Base-by-base conservation (phyloP, 2,329 filamentous ascomycete genomes). In the Ascochyta clinopodiicola region DNA sequence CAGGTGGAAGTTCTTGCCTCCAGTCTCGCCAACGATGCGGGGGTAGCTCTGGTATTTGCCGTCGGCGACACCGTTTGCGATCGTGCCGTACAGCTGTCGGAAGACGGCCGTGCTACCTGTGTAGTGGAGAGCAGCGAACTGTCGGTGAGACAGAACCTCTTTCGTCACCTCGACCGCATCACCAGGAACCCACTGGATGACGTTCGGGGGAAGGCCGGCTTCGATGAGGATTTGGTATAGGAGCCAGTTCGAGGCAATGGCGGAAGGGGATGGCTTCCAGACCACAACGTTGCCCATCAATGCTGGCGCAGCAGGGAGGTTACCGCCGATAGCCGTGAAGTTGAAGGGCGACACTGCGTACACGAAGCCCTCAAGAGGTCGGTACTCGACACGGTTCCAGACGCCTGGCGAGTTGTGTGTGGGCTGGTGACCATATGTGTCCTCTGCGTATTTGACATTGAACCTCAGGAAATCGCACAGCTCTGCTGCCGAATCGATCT, bases 331-430 rank as follows among this genome's bases (percentile, higher is more conserved):
- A 60, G 93, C 93, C 21, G 93, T 97, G 79, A 98, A 98, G 82
- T 98, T 98, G 84, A 97, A 98, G 38, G 93, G 93, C 56, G 88
- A 91, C 67, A 97, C 87, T 32, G 93, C 94, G 75, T 97, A 97
- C 59, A 98, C 92, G 76, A 98, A 97, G 17, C 93, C 93, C 77
- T 98, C 93, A 3, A 98, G 85, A 17, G 94, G 88, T 35, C 93
- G 85, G 81, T 96, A 88, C 78, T 97, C 93, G 57, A 92, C 84
- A 37, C 93, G 86, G 78, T 97, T 97, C 93, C 93, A 97, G 34
- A 96, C 85, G 35, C 92, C 92, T 1, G 89, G 80, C 2, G 90
- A 82, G 79, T 98, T 87, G 80, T 95, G 92, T 46, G 82, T 84
- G 13, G 94, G 94, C 78, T 99, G 95, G 73, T 92, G 87, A 34